Evolutionary conservation across 2,329 filamentous ascomycete genomes (phyloP), one percentile per base, ranked within the genome.

Genomic region (Diaporthe australafricana): DNA sequence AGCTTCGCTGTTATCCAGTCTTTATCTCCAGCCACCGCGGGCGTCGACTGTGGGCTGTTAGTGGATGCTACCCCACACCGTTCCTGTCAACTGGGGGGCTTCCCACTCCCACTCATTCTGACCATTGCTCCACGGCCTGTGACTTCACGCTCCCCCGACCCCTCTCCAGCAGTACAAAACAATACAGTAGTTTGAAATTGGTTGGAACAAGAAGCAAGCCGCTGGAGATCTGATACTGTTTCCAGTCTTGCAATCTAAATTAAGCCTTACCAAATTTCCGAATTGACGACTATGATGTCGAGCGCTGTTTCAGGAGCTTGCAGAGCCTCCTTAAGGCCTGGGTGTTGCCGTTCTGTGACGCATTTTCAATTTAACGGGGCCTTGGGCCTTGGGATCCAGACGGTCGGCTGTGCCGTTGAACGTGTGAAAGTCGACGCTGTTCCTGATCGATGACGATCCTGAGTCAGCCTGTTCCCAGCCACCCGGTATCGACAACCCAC

Each of bases 391-490:
- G n/a, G 22, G 38, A 38, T 42, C 55, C 8, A 42, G 38, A 60
- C 32, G 22, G 60, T 65, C n/a, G 60, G 60, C 60, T 50, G 60
- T 65, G 60, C 60, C 45, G 47, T 42, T 57, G 9, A 35, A 35
- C 32, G 32, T 35, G 32, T 32, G 30, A 65, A 6, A 35, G 27
- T 48, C 60, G 60, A 48, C 45, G 42, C 60, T 5, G 60, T 69
- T 60, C 47, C 22, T 60, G 53, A 52, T 52, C 53, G 32, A 52
- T 60, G 53, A 50, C 27, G 53, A 62, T 47, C 53, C 67, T 32
- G 47, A 57, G 32, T 69, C 53, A 69, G 67, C 42, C 38, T 50
- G 45, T 65, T 65, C 67, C 67, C 67, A 69, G 67, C 67, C 67
- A 69, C 67, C 67, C 42, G 53, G 53, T 48, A 60, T 56, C 53